These are phyloP conservation scores for Saitozyma sp. DNA, from an alignment of 768 basidiomycete species.

Conservation along the genomic window DNA sequence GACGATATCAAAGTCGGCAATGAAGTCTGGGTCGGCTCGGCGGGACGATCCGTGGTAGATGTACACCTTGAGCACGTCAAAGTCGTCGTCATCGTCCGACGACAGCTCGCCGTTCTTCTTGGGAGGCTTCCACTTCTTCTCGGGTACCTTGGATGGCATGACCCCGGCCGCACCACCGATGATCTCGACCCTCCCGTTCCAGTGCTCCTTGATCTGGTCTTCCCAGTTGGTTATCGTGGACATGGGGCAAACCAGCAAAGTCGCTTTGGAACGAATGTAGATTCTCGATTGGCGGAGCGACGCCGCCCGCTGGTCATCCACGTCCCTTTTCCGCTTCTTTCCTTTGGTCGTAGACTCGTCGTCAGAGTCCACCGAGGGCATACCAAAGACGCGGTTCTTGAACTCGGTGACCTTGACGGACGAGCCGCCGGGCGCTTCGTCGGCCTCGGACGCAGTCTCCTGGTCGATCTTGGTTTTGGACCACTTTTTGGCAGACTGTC, in stretches of 20 bases:
- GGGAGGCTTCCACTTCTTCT: slow-evolving; percentile 38
- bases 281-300: slow-evolving; percentile 36
- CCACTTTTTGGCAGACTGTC: slow-evolving; percentile 68
- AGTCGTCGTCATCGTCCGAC: slow-evolving; percentile 51
- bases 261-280: slow-evolving; percentile 69
- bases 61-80: slow-evolving; percentile 62
- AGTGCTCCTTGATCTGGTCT: slow-evolving; percentile 96
- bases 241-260: slow-evolving; percentile 92
- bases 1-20: slow-evolving; percentile 93
- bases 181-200: slow-evolving; percentile 82
- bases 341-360: slow-evolving; percentile 53
- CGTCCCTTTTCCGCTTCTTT: slow-evolving; percentile 73
- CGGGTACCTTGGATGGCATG: slow-evolving; percentile 30
- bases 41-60: slow-evolving; percentile 93
- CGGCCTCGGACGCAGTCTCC: slow-evolving; percentile 13
- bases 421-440: slow-evolving; percentile 8
- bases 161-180: slow-evolving; percentile 66
- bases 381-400: slow-evolving; percentile 69
- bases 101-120: slow-evolving; percentile 31
- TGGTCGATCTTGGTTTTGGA: slow-evolving; percentile 58
- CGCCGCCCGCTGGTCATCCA: slow-evolving; percentile 47
- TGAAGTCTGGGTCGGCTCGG: slow-evolving; percentile 76
- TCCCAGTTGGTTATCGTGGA: slow-evolving; percentile 99
- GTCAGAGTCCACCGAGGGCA: slow-evolving; percentile 59
- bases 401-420: slow-evolving; percentile 30